A percentile compares a stretch with the other conserved stretches of the same genome.
These are phyloP conservation scores for Puccinellia tenuiflora DNA, from an alignment of 176 grass and related monocot genomes.

Conservation along the genomic window DNA sequence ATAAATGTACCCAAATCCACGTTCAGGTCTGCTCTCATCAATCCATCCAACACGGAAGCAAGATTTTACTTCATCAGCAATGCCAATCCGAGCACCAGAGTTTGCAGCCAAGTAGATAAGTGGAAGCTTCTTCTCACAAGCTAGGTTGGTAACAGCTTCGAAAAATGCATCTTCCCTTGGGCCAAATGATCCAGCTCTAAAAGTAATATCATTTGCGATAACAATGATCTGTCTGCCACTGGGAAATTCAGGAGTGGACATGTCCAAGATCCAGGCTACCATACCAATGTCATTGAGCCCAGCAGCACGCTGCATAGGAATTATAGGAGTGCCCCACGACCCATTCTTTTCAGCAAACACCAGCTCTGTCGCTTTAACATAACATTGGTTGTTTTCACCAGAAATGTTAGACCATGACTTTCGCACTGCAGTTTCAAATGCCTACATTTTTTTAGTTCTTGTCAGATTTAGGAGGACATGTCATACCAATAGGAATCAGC, in stretches of 20 bases:
- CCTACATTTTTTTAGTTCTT: constrained; percentile 38
- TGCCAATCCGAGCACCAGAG: constrained; percentile 84
- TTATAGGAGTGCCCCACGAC: constrained; percentile 70
- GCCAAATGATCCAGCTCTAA: constrained; percentile 90
- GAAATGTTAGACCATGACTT: constrained; percentile 48
- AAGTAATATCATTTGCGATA: constrained; percentile 87
- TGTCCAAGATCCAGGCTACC: constrained; percentile 89
- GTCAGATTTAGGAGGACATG: constrained; percentile 16
- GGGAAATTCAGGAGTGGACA: constrained; percentile 90
- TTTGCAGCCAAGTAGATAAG: constrained; percentile 96
- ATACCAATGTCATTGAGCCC: constrained; percentile 89
- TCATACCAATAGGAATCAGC: background rate
- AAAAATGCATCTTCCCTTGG: constrained; percentile 99
- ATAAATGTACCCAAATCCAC: constrained; percentile 88
- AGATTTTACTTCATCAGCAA: constrained; percentile 92
- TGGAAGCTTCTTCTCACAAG: constrained; percentile 83
- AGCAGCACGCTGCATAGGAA: constrained; percentile 54
- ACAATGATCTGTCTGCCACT: constrained; percentile 84
- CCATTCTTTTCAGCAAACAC: constrained; percentile 63
- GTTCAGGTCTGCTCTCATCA: constrained; percentile 69
- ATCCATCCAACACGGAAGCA: constrained; percentile 87
- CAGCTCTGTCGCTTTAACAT: constrained; percentile 75
- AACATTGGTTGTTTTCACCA: constrained; percentile 26
- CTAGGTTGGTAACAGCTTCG: constrained; percentile 87
- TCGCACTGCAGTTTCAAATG: constrained; percentile 85